These are phyloP conservation scores for Macrophomina pseudophaseolina DNA, from an alignment of 2,329 filamentous ascomycete genomes.

Conservation along the genomic window DNA sequence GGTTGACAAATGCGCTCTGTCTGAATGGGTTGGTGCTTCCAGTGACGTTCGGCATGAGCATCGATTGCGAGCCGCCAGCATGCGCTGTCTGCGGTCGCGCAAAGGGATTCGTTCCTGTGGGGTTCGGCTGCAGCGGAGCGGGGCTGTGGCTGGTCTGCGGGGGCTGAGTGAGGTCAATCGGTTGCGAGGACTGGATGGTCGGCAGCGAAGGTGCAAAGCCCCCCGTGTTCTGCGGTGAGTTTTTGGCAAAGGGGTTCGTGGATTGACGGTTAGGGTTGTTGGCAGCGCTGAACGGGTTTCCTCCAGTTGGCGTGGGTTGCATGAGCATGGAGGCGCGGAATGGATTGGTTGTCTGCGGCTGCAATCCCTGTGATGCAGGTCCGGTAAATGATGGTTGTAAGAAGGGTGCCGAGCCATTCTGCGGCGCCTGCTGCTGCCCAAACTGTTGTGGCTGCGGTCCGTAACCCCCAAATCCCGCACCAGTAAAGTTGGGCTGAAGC, in stretches of 20 bases:
- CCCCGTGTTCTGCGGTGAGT: conserved; percentile 40
- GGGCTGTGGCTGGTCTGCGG: conserved; percentile 38
- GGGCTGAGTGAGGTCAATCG: conserved; percentile 34
- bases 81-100: conserved; percentile 54
- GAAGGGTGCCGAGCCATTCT: conserved; percentile 32
- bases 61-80: conserved; percentile 33
- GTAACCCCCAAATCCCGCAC: conserved; percentile 84
- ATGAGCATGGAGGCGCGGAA: conserved; percentile 64
- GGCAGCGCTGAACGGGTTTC: conserved; percentile 32
- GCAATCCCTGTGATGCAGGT: conserved; percentile 46
- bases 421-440: conserved; percentile 31
- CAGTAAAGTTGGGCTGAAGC: conserved; percentile 68
- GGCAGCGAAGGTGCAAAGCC: conserved; percentile 23
- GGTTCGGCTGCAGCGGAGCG: conserved; percentile 57
- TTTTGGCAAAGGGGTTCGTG: conserved; percentile 86
- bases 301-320: conserved; percentile 37
- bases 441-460: conserved; percentile 68
- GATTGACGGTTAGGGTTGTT: conserved; percentile 64
- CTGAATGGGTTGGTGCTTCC: conserved; percentile 95
- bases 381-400: conserved; percentile 18
- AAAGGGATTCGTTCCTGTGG: conserved; percentile 76
- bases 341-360: conserved; percentile 74
- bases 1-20: conserved; percentile 87
- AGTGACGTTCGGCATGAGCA: conserved; percentile 72
- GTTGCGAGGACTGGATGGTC: conserved; percentile 32